Conservation (phyloP, 305 asterid species). For the Lippia alba region DNA sequence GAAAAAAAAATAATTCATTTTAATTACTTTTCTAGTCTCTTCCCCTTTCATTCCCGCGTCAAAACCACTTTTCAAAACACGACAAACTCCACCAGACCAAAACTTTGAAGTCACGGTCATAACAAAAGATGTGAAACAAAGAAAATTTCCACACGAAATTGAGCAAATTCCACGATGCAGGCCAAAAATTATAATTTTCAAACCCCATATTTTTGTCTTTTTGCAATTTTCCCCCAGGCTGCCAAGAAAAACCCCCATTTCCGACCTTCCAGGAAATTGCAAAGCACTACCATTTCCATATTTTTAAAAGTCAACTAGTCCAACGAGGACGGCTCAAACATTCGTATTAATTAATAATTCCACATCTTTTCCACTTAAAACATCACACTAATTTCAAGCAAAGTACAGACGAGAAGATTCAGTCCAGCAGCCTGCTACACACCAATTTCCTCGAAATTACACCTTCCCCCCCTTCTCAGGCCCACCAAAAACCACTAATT, state of each 20-base stretch:
- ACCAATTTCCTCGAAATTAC: not conserved
- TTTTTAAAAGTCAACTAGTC: constrained; percentile 18
- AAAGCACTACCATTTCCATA: not conserved
- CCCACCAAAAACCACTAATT: constrained; percentile 12
- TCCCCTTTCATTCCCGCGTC: not conserved
- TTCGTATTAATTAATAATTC: not conserved
- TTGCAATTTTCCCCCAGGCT: not conserved
- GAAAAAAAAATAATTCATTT: too few relatives aligned
- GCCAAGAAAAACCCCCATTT: not conserved
- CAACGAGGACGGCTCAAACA: constrained; percentile 9
- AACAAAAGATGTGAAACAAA: not conserved
- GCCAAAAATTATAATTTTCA: too few relatives aligned
- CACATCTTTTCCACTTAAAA: constrained; percentile 20
- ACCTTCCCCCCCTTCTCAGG: constrained; percentile 25
- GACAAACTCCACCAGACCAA: not conserved
- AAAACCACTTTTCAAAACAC: not conserved
- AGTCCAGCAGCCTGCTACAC: constrained; percentile 36
- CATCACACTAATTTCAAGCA: not conserved
- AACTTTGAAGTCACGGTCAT: constrained; percentile 22
- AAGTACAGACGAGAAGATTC: constrained; percentile 27
- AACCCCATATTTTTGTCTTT: not conserved
- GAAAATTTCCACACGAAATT: not conserved
- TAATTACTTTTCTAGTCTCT: not conserved
- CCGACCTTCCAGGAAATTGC: constrained; percentile 33
- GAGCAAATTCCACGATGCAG: too few relatives aligned